These are phyloP conservation scores for Elongisporangium undulatum DNA, from an alignment of 352 stramenopile genomes.

Conservation along the genomic window DNA sequence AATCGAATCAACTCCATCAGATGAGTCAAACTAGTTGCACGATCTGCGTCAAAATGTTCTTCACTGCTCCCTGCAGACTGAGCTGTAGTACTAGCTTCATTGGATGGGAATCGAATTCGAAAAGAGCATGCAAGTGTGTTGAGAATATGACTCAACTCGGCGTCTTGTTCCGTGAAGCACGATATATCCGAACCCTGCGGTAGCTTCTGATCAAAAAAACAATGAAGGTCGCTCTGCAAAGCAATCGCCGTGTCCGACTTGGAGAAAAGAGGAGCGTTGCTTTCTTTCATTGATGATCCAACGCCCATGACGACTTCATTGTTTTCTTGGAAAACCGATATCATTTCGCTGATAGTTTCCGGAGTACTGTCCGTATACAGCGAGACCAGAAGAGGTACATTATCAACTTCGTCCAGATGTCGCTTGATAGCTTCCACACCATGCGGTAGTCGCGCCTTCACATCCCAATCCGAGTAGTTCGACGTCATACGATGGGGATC, in stretches of 20 bases:
- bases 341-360: constrained; percentile 94
- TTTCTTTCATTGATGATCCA: constrained; percentile 69
- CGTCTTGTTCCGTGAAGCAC: constrained; percentile 68
- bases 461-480: constrained; percentile 97
- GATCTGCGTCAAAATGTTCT: constrained; percentile 22
- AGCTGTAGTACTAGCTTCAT: no score
- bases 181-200: constrained; percentile 48
- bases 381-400: constrained; percentile 97
- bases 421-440: constrained; percentile 94
- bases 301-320: constrained; percentile 81
- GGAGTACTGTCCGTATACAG: constrained; percentile 98
- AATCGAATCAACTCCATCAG: constrained; percentile 80
- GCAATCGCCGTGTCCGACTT: constrained; percentile 69
- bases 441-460: constrained; percentile 95
- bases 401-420: constrained; percentile 97
- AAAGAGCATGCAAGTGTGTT: constrained; percentile 81
- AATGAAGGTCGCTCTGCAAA: constrained; percentile 57
- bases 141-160: constrained; percentile 79
- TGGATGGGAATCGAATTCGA: constrained; percentile 22
- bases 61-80: constrained; percentile 5
- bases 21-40: constrained; percentile 46
- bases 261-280: constrained; percentile 73
- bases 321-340: constrained; percentile 83
- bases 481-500: constrained; percentile 96
- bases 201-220: constrained; percentile 68